Evolutionary conservation across 2,329 filamentous ascomycete genomes (phyloP).

Genomic region (Tolypocladium sp.): DNA sequence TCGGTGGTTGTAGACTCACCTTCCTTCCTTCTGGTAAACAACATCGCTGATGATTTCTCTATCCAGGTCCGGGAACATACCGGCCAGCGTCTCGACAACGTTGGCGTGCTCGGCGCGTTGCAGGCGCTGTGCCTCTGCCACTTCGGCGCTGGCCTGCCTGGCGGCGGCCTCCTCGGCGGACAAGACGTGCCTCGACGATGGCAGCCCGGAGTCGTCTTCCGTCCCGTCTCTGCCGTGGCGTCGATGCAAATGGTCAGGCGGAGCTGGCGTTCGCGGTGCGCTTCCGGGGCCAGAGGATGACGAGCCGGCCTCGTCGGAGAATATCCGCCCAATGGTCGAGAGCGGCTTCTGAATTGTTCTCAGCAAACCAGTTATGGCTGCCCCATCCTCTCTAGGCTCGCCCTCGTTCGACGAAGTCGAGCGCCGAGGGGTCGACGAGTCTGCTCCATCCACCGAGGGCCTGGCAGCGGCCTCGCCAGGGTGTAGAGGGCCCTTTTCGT

Average conservation of each 20-base stretch:
- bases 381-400: constrained; percentile 57
- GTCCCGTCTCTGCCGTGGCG: constrained; percentile 11
- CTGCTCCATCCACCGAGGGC: constrained; percentile 30
- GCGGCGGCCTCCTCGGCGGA: constrained; percentile 83
- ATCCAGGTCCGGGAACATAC: constrained; percentile 96
- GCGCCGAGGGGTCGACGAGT: constrained; percentile 32
- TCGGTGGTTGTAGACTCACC: constrained; percentile 44
- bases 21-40: constrained; percentile 88
- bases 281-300: constrained; percentile 21
- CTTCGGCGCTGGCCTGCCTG: constrained; percentile 81
- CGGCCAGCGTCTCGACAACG: constrained; percentile 84
- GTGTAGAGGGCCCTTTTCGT: constrained; percentile 30
- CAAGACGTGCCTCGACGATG: constrained; percentile 33
- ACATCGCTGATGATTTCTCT: constrained; percentile 94
- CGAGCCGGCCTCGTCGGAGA: constrained; percentile 57
- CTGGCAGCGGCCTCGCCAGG: constrained; percentile 23
- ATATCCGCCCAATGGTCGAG: constrained; percentile 88
- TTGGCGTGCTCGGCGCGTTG: constrained; percentile 79
- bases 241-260: constrained; percentile 20
- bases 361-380: constrained; percentile 75
- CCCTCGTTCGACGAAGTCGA: constrained; percentile 48
- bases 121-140: constrained; percentile 76
- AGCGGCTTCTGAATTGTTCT: constrained; percentile 87
- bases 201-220: constrained; percentile 15
- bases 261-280: constrained; percentile 27